phyloP scores from a whole-genome alignment of 2,329 filamentous ascomycete genomes.

The Fusarium multiceps region DNA sequence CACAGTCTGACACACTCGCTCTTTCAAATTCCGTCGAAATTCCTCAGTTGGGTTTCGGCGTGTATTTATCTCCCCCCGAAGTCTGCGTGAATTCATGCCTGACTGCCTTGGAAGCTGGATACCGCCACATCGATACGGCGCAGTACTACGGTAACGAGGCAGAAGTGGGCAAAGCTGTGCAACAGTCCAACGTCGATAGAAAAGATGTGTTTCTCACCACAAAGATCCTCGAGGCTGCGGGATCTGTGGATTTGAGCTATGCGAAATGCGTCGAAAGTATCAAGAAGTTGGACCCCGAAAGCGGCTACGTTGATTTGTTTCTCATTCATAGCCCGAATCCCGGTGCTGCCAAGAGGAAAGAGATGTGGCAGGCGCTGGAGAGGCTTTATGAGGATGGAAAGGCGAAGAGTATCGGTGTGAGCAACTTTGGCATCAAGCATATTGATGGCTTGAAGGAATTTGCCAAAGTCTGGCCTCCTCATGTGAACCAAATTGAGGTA shows the following conservation, averaged over 20 bases:
- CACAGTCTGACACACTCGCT: slow-evolving; percentile 34
- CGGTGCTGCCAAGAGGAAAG: slow-evolving; percentile 65
- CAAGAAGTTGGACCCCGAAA: slow-evolving; percentile 64
- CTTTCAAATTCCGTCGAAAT: slow-evolving; percentile 54
- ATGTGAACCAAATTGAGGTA: slow-evolving; percentile 78
- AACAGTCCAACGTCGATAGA: slow-evolving; percentile 57
- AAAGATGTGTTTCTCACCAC: slow-evolving; percentile 66
- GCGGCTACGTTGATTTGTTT: slow-evolving; percentile 76
- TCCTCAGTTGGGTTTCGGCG: slow-evolving; percentile 76
- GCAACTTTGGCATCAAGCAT: slow-evolving; percentile 75
- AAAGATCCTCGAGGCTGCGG: slow-evolving; percentile 57
- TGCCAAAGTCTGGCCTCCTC: slow-evolving; percentile 72
- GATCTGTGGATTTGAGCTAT: slow-evolving; percentile 69
- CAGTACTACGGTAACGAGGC: slow-evolving; percentile 52
- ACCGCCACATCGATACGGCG: slow-evolving; percentile 67
- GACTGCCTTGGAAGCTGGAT: slow-evolving; percentile 63
- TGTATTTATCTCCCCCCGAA: slow-evolving; percentile 68
- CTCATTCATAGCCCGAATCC: slow-evolving; percentile 73
- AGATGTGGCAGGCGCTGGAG: slow-evolving; percentile 75
- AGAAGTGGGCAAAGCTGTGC: slow-evolving; percentile 61
- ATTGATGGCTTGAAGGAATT: slow-evolving; percentile 74
- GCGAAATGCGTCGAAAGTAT: slow-evolving; percentile 70
- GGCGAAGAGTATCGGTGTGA: slow-evolving; percentile 74
- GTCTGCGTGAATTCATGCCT: slow-evolving; percentile 68
- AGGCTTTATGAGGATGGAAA: slow-evolving; percentile 68